A percentile compares a stretch with the other conserved stretches of the same genome.
These are phyloP conservation scores for Agaricus bisporus DNA, from an alignment of 768 basidiomycete species.

Conservation along the genomic window DNA sequence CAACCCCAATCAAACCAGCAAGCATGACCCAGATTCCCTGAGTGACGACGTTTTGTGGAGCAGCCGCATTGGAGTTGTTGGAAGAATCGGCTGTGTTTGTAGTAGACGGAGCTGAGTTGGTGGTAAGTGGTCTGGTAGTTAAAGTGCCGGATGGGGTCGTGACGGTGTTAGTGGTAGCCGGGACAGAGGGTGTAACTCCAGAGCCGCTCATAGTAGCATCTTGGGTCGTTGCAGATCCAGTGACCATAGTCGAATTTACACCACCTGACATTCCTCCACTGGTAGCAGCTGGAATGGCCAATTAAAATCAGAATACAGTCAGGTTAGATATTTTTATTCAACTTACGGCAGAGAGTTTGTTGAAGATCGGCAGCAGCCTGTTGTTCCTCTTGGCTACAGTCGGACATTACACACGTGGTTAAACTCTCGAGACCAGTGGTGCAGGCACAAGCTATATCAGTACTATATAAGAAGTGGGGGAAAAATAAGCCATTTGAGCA, in stretches of 20 bases:
- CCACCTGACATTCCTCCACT: too few relatives aligned
- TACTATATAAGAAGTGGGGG: background rate
- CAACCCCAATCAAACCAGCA: slow-evolving; percentile 4
- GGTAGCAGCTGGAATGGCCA: background rate
- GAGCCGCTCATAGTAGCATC: too few relatives aligned
- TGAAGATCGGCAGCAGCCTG: background rate
- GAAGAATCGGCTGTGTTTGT: background rate
- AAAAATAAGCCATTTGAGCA: background rate
- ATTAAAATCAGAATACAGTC: too few relatives aligned
- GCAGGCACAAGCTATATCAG: background rate
- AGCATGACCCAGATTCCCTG: slow-evolving; percentile 8
- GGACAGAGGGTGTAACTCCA: background rate
- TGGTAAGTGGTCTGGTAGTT: background rate
- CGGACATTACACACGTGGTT: background rate
- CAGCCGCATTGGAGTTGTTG: background rate
- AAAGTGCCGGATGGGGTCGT: background rate
- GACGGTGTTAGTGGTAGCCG: background rate
- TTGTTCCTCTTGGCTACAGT: background rate
- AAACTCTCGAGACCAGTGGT: background rate
- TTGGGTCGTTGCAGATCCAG: too few relatives aligned
- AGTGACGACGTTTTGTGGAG: background rate
- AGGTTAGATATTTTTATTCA: background rate
- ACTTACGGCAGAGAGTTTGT: background rate
- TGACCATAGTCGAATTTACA: too few relatives aligned
- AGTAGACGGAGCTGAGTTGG: background rate